Base-by-base conservation (phyloP, 2,329 filamentous ascomycete species). In the Neurospora sp. region DNA sequence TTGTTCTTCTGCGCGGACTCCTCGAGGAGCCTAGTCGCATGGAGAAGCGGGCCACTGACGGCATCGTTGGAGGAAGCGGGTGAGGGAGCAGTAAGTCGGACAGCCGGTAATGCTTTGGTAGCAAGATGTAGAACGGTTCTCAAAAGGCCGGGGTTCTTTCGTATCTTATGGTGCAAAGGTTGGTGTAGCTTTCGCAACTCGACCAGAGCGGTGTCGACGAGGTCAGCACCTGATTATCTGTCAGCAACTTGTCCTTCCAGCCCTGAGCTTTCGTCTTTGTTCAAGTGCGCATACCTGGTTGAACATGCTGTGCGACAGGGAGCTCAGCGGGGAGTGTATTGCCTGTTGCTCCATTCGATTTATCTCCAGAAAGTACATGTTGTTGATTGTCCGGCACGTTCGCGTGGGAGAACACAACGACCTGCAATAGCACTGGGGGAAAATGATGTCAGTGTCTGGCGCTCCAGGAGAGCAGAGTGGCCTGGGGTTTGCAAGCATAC, bases 1-100 rank as follows among this genome's bases (percentile, higher is more conserved):
- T 93, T 88, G 73, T 87, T 87, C 72, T 83, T 80, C 17, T 80
- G 79, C 15, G 85, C 83, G 0, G 86, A 84, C 70, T 84, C 80
- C 71, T 87, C 81, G 23, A 89, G 82, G 28, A 87, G 79, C 69
- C 80, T 80, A 33, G 87, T 83, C 5, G 86, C 86, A 38, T 84
- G 83, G 33, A 82, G 76, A 5, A 88, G 80, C 39, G 83, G 81
- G 0, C 83, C 82, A 66, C 78, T 81, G 23, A 82, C 71, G 4
- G 73, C 77, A 36, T 77, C 74, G 19, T 79, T 77, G 41, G 78
- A 73, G 46, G 80, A 77, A 43, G 80, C 79, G 37, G 82, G 78
- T 1, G 82, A 81, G 6, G 85, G 83, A 6, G 83, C 80, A 40
- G 80, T 83, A 65, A 81, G 81, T 38, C 83, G 83, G 39, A 86